Evolutionary conservation across 2,329 filamentous ascomycete species (phyloP).

Genomic region (Xylaria sp.): DNA sequence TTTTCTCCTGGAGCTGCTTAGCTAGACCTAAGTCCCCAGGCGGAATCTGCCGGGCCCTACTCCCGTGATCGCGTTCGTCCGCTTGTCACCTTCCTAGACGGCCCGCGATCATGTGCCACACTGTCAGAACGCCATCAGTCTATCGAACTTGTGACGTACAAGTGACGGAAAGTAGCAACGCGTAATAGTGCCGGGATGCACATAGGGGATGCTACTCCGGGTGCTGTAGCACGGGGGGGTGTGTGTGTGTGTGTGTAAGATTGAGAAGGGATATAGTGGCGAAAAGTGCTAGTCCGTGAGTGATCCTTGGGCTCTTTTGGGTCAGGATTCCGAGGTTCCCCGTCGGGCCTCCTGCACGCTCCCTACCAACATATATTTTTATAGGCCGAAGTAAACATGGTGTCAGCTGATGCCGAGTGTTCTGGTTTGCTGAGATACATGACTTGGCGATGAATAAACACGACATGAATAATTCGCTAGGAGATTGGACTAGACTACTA

Average conservation of each 20-base stretch:
- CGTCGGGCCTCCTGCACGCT: neutral
- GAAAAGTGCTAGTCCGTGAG: conserved; percentile 23
- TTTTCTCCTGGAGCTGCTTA: too few species aligned
- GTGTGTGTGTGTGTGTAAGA: conserved; percentile 6
- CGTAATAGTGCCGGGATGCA: conserved; percentile 26
- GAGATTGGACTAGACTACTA: conserved; percentile 21
- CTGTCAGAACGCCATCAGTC: conserved; percentile 21
- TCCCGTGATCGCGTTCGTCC: neutral
- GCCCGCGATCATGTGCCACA: conserved; percentile 23
- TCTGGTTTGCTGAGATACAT: conserved; percentile 12
- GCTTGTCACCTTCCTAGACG: neutral
- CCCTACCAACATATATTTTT: too few species aligned
- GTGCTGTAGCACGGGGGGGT: conserved; percentile 23
- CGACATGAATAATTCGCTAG: conserved; percentile 26
- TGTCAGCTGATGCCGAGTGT: neutral
- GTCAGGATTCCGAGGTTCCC: neutral
- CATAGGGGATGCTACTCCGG: conserved; percentile 24
- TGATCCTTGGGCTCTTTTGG: neutral
- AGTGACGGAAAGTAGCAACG: conserved; percentile 21
- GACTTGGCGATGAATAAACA: conserved; percentile 23
- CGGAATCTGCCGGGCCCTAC: neutral
- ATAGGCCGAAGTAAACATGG: neutral
- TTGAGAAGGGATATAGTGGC: conserved; percentile 29
- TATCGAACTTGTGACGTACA: conserved; percentile 27
- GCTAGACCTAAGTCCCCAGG: too few species aligned